Evolutionary conservation across 2,329 filamentous ascomycete genomes (phyloP).

Genomic region (Didymella segeticola): DNA sequence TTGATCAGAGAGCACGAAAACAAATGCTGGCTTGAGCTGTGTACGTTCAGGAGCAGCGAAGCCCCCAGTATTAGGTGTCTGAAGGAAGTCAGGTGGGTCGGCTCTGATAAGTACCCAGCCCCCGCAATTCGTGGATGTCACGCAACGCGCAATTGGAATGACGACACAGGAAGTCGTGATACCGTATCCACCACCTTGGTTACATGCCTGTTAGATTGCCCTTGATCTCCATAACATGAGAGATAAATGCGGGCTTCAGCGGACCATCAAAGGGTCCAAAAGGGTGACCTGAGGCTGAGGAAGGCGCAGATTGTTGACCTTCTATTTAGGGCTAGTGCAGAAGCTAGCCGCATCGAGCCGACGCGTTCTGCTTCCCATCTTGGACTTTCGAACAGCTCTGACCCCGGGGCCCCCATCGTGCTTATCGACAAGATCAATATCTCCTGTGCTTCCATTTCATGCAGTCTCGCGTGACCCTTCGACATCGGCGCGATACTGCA

Average conservation of each 20-base stretch:
- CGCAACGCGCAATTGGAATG: constrained; percentile 4
- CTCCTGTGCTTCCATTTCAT: not conserved
- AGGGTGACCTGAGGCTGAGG: not conserved
- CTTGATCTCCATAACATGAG: not conserved
- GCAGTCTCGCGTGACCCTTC: not conserved
- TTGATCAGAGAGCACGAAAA: not conserved
- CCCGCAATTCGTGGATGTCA: constrained; percentile 12
- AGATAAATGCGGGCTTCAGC: no score
- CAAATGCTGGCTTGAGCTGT: not conserved
- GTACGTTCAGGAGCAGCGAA: not conserved
- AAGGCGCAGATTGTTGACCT: no score
- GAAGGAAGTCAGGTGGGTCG: not conserved
- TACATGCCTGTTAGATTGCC: not conserved
- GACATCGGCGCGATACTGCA: not conserved
- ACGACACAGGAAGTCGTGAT: not conserved
- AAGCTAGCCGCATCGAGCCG: not conserved
- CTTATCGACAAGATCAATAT: not conserved
- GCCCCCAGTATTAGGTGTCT: not conserved
- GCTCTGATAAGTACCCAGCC: constrained; percentile 3
- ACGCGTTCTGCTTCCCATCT: not conserved
- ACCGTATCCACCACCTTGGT: not conserved
- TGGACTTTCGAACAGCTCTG: no score
- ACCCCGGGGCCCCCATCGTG: not conserved
- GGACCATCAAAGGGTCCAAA: not conserved
- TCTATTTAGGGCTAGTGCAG: not conserved